phyloP scores from a whole-genome alignment of 257 asterid genomes.

The Solanum etuberosum region DNA sequence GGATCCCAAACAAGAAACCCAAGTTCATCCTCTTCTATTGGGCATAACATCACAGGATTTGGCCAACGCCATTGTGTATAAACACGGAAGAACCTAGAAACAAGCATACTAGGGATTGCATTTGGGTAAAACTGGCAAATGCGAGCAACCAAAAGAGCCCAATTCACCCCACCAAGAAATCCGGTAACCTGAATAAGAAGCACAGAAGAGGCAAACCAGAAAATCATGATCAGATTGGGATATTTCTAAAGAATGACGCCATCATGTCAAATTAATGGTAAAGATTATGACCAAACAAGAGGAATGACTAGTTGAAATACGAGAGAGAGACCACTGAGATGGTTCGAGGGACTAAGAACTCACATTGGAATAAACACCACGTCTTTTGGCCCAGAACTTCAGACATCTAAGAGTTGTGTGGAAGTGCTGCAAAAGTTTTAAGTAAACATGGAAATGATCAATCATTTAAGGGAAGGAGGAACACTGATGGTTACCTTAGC shows the following conservation, averaged over 20 bases:
- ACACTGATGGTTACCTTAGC: slow-evolving; percentile 40
- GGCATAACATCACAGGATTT: slow-evolving; percentile 36
- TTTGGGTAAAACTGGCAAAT: slow-evolving; percentile 34
- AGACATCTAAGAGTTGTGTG: slow-evolving; percentile 31
- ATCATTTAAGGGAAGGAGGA: neutral
- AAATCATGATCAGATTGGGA: neutral
- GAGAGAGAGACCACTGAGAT: neutral
- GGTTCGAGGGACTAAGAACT: neutral
- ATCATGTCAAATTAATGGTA: neutral
- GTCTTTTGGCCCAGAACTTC: slow-evolving; percentile 31
- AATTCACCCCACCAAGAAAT: slow-evolving; percentile 32
- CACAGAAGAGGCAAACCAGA: neutral
- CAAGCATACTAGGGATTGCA: slow-evolving; percentile 33
- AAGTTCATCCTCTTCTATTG: slow-evolving; percentile 26
- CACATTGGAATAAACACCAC: slow-evolving; percentile 38
- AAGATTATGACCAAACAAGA: neutral
- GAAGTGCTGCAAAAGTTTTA: slow-evolving; percentile 18
- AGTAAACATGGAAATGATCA: neutral
- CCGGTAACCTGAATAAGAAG: slow-evolving; percentile 20
- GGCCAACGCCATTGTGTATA: slow-evolving; percentile 43
- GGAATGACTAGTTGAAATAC: neutral
- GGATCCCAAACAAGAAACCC: slow-evolving; percentile 38
- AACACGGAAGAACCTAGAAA: slow-evolving; percentile 34
- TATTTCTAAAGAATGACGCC: neutral
- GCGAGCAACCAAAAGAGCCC: slow-evolving; percentile 35